Conservation (phyloP, 23 red algal species). For the Cyanidiococcus yangmingshanensis region DNA sequence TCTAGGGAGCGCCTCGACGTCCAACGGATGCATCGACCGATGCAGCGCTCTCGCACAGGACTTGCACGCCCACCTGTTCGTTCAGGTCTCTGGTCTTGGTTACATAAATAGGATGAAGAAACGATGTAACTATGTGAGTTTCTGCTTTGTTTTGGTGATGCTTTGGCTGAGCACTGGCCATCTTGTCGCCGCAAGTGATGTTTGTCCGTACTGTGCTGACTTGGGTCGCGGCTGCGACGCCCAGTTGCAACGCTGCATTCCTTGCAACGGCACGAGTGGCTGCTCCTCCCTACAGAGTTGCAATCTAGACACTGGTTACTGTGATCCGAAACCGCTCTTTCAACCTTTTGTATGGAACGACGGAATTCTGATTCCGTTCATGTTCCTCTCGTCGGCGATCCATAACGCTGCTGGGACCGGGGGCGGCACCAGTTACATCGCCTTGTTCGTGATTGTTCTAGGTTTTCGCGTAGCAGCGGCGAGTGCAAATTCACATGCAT, state of each 20-base stretch:
- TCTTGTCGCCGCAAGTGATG: background rate
- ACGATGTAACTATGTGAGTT: too few species aligned
- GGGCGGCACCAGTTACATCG: conserved; percentile 20
- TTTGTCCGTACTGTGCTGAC: conserved; percentile 5
- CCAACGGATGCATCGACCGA: too few species aligned
- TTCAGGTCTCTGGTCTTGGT: too few species aligned
- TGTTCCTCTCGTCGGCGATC: background rate
- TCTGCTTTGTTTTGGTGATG: too few species aligned
- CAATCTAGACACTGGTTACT: background rate
- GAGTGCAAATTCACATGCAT: conserved; percentile 7
- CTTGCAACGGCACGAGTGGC: background rate
- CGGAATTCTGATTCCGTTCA: background rate
- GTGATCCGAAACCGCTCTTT: conserved; percentile 4
- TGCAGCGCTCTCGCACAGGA: too few species aligned
- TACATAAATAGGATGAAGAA: too few species aligned
- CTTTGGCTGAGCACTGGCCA: background rate
- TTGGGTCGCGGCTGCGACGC: background rate
- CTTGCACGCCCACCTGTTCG: too few species aligned
- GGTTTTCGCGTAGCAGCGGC: conserved; percentile 3
- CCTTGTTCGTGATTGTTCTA: conserved; percentile 1
- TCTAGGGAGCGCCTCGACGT: too few species aligned
- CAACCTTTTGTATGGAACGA: conserved; percentile 11
- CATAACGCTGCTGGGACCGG: conserved; percentile 7
- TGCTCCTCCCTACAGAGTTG: background rate
- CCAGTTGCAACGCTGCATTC: background rate